Evolutionary conservation across 768 basidiomycete species (phyloP).

Genomic region (Heimioporus sp.): DNA sequence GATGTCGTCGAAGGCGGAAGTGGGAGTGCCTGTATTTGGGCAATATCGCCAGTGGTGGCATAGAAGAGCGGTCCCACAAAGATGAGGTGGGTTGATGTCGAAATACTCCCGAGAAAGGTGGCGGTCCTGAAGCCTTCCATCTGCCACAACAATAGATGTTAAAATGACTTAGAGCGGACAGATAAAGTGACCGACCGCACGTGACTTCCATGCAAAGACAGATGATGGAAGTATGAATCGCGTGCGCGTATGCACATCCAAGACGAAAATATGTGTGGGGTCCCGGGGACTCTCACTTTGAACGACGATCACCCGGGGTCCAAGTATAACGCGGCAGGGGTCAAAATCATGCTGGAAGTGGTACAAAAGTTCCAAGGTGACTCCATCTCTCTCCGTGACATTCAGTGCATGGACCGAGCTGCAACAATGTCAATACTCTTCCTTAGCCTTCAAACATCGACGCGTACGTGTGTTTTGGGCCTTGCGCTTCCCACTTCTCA

Average conservation of each 20-base stretch:
- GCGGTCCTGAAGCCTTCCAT: no score
- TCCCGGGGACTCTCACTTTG: not conserved
- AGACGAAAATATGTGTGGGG: not conserved
- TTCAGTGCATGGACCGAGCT: conserved; percentile 2
- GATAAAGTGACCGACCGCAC: no score
- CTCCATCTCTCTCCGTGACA: not conserved
- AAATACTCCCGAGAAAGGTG: conserved; percentile 2
- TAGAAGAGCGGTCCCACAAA: conserved; percentile 1
- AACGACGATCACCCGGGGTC: conserved; percentile 14
- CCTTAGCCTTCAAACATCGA: not conserved
- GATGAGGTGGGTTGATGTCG: conserved; percentile 24
- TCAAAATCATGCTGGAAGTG: conserved; percentile 5
- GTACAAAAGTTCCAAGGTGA: conserved; percentile 14
- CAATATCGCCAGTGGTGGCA: not conserved
- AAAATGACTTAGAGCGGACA: not conserved
- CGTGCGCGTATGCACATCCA: conserved; percentile 15
- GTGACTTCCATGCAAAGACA: not conserved
- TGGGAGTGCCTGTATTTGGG: conserved; percentile 12
- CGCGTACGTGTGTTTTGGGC: conserved; percentile 2
- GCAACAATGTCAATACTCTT: not conserved
- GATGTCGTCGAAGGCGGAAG: not conserved
- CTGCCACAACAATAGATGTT: not conserved
- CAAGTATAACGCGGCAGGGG: conserved; percentile 5
- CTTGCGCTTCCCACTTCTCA: not conserved
- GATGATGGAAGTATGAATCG: conserved; percentile 2